Base-by-base conservation (phyloP, 2,329 filamentous ascomycete species). In the Alternaria ventricosa region DNA sequence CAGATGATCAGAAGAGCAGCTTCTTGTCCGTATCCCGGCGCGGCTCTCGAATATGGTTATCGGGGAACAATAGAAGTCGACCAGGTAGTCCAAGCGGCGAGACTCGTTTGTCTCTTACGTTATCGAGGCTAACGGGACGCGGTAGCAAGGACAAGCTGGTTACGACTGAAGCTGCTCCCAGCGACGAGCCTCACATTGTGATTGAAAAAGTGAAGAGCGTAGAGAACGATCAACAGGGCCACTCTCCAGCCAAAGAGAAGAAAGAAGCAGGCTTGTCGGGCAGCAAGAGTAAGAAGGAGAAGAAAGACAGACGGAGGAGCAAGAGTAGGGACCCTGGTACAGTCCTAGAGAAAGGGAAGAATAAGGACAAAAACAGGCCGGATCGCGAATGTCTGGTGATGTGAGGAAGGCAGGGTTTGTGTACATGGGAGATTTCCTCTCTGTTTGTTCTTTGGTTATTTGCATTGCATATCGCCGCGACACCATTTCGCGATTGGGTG, bases 331-430 rank as follows among this genome's bases (percentile, higher is more conserved):
- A 83, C 15, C 71, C 81, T 41, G 59, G 75, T 72, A 74, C 78
- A 10, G 45, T 20, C 57, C 55, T 72, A 25, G 71, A 70, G n/a
- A 79, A 78, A 61, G 65, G 68, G 36, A 71, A 70, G 60, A 51
- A 66, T 13, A 78, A 75, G 55, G 67, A 67, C 18, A 75, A 74
- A 65, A 71, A 66, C 56, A 70, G 77, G 30, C 81, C 82, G 25
- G 82, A 83, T 55, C 68, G 82, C 36, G 82, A 84, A 62, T 84
- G 82, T 66, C 61, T 74, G 55, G 70, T 84, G 9, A 84, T 84
- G 82, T 84, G 71, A 76, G n/a, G 36, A 65, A 63, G 23, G 67
- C 18, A 64, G 5, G 28, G 8, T 25, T 54, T 57, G 23, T 55
- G 54, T 51, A 44, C 36, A 44, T 59, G 23, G 9, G 27, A 15